These are phyloP conservation scores for Agaricus subrufescens DNA, from an alignment of 768 basidiomycete genomes.

Conservation along the genomic window DNA sequence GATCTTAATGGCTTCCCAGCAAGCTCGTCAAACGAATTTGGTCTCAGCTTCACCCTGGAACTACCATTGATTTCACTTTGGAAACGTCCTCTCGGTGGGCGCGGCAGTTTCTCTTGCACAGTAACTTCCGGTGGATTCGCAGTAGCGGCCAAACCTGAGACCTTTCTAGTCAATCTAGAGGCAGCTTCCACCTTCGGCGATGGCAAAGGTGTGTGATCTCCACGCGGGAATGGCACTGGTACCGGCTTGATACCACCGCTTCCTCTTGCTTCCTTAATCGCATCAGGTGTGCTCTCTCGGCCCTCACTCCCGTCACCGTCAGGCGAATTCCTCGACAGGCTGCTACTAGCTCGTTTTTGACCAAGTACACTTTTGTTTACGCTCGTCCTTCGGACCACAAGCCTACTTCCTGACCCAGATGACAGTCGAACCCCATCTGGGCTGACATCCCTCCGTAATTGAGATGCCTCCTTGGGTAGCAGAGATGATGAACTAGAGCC, in stretches of 20 bases:
- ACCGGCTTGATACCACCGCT: slow-evolving; percentile 11
- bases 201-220: slow-evolving; percentile 31
- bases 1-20: slow-evolving; percentile 50
- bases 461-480: slow-evolving; percentile 37
- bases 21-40: slow-evolving; percentile 66
- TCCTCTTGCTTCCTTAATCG: background rate
- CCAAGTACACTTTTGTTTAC: slow-evolving; percentile 29
- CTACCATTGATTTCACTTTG: slow-evolving; percentile 69
- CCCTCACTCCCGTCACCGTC: slow-evolving; percentile 24
- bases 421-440: slow-evolving; percentile 43
- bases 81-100: slow-evolving; percentile 57
- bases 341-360: slow-evolving; percentile 28
- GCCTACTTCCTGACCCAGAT: slow-evolving; percentile 28
- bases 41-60: slow-evolving; percentile 50
- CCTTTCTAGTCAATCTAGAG: background rate
- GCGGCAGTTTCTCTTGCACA: slow-evolving; percentile 29
- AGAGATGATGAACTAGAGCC: background rate
- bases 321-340: slow-evolving; percentile 25
- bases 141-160: slow-evolving; percentile 31
- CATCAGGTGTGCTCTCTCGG: slow-evolving; percentile 17
- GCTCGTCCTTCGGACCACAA: slow-evolving; percentile 54
- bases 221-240: slow-evolving; percentile 64
- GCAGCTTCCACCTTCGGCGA: background rate
- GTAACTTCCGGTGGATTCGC: slow-evolving; percentile 34
- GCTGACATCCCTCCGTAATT: slow-evolving; percentile 49